phyloP scores from a whole-genome alignment of 768 basidiomycete species.

The Agrocybe pediades region DNA sequence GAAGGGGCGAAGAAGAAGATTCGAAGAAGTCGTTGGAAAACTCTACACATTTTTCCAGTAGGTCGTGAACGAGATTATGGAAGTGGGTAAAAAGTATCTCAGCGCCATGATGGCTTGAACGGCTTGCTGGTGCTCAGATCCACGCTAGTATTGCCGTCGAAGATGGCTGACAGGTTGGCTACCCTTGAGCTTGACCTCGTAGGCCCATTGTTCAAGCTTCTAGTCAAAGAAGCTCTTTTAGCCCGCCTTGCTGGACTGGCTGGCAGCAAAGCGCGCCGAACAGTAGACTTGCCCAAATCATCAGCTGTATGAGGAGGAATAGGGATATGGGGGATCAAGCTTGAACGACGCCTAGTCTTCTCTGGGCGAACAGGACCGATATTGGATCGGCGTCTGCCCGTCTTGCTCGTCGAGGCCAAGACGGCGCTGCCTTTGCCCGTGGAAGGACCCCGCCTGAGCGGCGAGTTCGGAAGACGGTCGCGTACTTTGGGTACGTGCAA shows the following conservation, averaged over 20 bases:
- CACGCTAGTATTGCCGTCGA: conserved; percentile 28
- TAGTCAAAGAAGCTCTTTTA: conserved; percentile 25
- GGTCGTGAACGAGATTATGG: not conserved
- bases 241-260: conserved; percentile 25
- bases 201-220: conserved; percentile 13
- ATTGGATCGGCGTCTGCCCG: conserved; percentile 56
- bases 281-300: conserved; percentile 26
- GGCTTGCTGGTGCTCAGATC: conserved; percentile 23
- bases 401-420: conserved; percentile 25
- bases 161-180: conserved; percentile 23
- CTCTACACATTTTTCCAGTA: not conserved
- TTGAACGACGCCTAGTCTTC: conserved; percentile 74
- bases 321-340: conserved; percentile 74
- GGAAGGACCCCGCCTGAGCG: conserved; percentile 52
- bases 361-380: conserved; percentile 77
- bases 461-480: conserved; percentile 42
- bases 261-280: conserved; percentile 23
- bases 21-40: not conserved
- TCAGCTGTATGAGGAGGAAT: conserved; percentile 50
- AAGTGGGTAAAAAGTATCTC: conserved; percentile 13
- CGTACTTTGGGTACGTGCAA: conserved; percentile 42
- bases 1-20: too few relatives aligned
- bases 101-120: conserved; percentile 26
- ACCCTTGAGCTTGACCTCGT: conserved; percentile 17
- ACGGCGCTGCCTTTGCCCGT: conserved; percentile 37